A percentile compares a stretch with the other conserved stretches of the same genome.
These are phyloP conservation scores for Penicillium sp. DNA, from an alignment of 2,329 filamentous ascomycete species.

Conservation along the genomic window DNA sequence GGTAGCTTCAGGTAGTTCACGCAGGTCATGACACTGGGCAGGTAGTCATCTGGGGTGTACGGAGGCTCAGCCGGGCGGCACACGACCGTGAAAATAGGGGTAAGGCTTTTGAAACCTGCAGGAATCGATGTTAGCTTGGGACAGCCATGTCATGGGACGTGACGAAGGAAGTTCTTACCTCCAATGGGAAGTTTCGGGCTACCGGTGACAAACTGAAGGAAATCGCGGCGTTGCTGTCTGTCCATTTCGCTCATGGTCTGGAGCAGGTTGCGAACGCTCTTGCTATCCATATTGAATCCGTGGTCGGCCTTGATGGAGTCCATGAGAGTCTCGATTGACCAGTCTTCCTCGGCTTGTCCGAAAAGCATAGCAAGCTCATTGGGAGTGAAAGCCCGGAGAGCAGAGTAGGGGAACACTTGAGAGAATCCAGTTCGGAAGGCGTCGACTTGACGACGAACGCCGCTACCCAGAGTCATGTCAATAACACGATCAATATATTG, in stretches of 20 bases:
- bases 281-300: conserved; percentile 97
- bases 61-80: conserved; percentile 97
- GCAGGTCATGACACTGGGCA: conserved; percentile 99
- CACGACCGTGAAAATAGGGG: conserved; percentile 97
- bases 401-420: conserved; percentile 92
- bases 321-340: conserved; percentile 95
- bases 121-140: conserved; percentile 7
- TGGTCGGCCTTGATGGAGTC: conserved; percentile 99
- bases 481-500: conserved; percentile 84
- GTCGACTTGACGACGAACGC: conserved; percentile 83
- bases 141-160: neutral
- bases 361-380: conserved; percentile 94
- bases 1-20: conserved; percentile 98
- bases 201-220: conserved; percentile 95
- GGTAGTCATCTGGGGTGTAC: conserved; percentile 90
- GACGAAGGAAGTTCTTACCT: conserved; percentile 58
- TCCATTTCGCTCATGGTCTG: conserved; percentile 90
- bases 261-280: conserved; percentile 86
- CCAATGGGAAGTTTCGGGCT: conserved; percentile 98
- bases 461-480: conserved; percentile 84
- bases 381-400: conserved; percentile 88
- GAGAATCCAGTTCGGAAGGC: conserved; percentile 90
- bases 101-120: conserved; percentile 90
- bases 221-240: conserved; percentile 74
- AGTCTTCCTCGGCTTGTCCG: conserved; percentile 89